phyloP scores from a whole-genome alignment of 1,139 yeast genomes.

The Lodderomyces jiufengensis region DNA sequence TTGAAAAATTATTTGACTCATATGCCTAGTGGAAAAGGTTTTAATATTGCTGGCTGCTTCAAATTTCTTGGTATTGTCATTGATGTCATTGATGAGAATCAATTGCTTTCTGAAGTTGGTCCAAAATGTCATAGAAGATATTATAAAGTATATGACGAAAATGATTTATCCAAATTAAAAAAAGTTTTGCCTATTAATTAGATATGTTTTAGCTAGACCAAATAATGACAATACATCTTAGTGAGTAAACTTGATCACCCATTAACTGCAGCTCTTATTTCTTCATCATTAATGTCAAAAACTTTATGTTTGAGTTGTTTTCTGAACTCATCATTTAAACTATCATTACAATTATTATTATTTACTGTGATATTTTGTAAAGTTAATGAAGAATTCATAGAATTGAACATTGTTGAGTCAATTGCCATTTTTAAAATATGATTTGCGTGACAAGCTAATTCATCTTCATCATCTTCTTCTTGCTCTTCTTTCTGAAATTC shows the following conservation, averaged over 20 bases:
- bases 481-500: neutral
- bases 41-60: no score
- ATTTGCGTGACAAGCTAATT: slow-evolving; percentile 48
- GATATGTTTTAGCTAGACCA: neutral
- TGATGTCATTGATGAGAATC: neutral
- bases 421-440: slow-evolving; percentile 49
- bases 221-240: no score
- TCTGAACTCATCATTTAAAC: no score
- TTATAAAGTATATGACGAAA: neutral
- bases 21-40: no score
- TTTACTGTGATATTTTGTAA: slow-evolving; percentile 19
- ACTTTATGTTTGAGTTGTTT: no score
- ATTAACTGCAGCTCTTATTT: slow-evolving; percentile 4
- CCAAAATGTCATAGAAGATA: neutral
- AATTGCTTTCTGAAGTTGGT: neutral
- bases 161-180: slow-evolving; percentile 3
- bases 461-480: slow-evolving; percentile 20
- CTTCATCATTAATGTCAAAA: slow-evolving; percentile 6
- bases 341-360: no score
- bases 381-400: slow-evolving; percentile 30
- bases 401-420: slow-evolving; percentile 46
- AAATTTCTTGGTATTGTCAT: neutral
- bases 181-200: neutral
- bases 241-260: no score
- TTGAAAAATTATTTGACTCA: no score